Conservation (phyloP, 768 basidiomycete species). For the Russula sp. region DNA sequence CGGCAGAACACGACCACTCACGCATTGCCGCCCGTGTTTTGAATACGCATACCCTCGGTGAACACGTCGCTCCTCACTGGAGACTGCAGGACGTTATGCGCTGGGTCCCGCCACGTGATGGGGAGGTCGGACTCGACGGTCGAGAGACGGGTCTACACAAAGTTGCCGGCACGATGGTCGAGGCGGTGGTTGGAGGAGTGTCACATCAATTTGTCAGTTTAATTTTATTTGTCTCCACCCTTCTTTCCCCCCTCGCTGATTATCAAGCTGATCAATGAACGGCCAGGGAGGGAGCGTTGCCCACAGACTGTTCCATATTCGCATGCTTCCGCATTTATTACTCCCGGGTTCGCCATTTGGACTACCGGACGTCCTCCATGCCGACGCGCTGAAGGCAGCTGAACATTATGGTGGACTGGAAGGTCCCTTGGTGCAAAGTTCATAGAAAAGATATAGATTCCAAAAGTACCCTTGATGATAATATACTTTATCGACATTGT, state of each 20-base stretch:
- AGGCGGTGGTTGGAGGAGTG: slow-evolving; percentile 68
- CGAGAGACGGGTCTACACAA: slow-evolving; percentile 64
- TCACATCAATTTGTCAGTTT: slow-evolving; percentile 71
- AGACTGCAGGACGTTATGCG: slow-evolving; percentile 62
- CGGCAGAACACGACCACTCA: slow-evolving; percentile 49
- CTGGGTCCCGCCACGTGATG: slow-evolving; percentile 37
- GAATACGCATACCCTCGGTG: slow-evolving; percentile 65
- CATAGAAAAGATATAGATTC: slow-evolving; percentile 1
- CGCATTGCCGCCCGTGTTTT: slow-evolving; percentile 47
- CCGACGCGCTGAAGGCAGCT: slow-evolving; percentile 37
- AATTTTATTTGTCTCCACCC: neutral
- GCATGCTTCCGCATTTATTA: slow-evolving; percentile 33
- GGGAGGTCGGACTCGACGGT: slow-evolving; percentile 28
- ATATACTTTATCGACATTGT: neutral
- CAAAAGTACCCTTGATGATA: slow-evolving; percentile 4
- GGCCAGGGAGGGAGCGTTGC: slow-evolving; percentile 34
- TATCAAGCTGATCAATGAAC: neutral
- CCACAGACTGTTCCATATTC: slow-evolving; percentile 37
- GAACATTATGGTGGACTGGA: slow-evolving; percentile 44
- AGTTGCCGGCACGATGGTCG: slow-evolving; percentile 68
- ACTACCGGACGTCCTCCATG: slow-evolving; percentile 39
- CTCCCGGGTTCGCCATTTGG: slow-evolving; percentile 26
- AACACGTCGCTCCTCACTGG: slow-evolving; percentile 72
- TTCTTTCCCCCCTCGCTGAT: neutral
- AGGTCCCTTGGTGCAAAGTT: slow-evolving; percentile 6